phyloP scores from a whole-genome alignment of 305 asterid genomes.

The Solanum aculeatissimum region DNA sequence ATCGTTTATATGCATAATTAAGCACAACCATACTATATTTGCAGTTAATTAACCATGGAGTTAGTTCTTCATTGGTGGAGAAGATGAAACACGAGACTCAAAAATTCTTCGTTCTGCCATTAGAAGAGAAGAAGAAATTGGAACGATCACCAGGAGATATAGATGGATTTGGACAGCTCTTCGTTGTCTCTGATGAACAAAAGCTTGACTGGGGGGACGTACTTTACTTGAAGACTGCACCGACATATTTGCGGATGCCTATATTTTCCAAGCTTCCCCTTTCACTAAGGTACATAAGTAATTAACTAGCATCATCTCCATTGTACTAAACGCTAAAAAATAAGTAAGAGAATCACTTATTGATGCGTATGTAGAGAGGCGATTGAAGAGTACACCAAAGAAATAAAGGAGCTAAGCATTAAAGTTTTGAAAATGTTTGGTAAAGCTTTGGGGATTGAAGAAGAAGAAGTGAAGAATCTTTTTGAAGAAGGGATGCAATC shows the following conservation, averaged over 20 bases:
- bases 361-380: conserved; percentile 15
- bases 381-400: conserved; percentile 19
- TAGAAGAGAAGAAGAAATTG: neutral
- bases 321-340: too few relatives aligned
- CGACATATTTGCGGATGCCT: neutral
- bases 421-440: conserved; percentile 19
- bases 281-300: neutral
- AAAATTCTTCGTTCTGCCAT: conserved; percentile 1
- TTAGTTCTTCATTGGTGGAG: neutral
- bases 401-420: conserved; percentile 24
- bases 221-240: neutral
- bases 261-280: neutral
- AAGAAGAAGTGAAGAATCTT: conserved; percentile 15
- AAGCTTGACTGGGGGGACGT: conserved; percentile 56
- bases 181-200: conserved; percentile 37
- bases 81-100: neutral
- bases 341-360: neutral
- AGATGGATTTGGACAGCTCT: conserved; percentile 26
- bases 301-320: too few relatives aligned
- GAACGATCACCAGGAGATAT: neutral
- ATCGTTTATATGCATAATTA: too few relatives aligned
- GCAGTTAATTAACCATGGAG: conserved; percentile 8
- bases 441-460: conserved; percentile 20
- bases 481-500: conserved; percentile 33
- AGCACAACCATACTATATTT: neutral